Conservation (phyloP, 352 stramenopile species). For the Globisporangium nunn region DNA sequence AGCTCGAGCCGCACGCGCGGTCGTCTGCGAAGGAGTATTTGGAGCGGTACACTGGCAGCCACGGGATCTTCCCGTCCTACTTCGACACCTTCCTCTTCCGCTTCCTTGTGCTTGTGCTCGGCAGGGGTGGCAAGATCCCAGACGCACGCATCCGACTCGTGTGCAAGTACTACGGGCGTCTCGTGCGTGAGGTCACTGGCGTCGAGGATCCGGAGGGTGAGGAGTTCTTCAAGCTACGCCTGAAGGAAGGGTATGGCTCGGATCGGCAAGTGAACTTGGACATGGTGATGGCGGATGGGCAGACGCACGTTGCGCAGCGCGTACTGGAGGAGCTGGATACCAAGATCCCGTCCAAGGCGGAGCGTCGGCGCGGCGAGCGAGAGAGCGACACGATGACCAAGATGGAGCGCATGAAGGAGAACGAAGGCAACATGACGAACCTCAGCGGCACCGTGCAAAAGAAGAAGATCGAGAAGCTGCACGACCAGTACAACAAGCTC, state of each 20-base stretch:
- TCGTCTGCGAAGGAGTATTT: constrained; percentile 88
- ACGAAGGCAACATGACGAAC: constrained; percentile 63
- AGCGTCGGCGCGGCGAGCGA: constrained; percentile 31
- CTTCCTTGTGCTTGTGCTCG: constrained; percentile 84
- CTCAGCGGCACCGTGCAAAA: constrained; percentile 67
- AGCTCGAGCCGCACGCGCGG: constrained; percentile 84
- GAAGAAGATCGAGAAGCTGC: constrained; percentile 80
- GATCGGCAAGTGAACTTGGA: constrained; percentile 45
- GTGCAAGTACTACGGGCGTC: constrained; percentile 89
- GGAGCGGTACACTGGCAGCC: constrained; percentile 65
- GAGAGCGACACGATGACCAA: constrained; percentile 31
- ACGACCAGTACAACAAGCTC: constrained; percentile 74
- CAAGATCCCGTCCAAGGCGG: constrained; percentile 31
- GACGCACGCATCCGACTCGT: constrained; percentile 91
- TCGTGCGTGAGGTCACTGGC: constrained; percentile 88
- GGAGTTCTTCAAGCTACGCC: constrained; percentile 84
- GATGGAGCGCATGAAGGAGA: constrained; percentile 53
- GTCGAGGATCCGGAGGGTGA: constrained; percentile 87
- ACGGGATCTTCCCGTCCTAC: constrained; percentile 67
- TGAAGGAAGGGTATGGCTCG: constrained; percentile 80
- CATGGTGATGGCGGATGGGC: constrained; percentile 33
- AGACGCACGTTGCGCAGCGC: constrained; percentile 63
- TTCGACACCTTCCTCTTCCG: constrained; percentile 87
- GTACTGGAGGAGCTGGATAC: constrained; percentile 61
- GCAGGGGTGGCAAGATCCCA: constrained; percentile 75